Evolutionary conservation across 805 yeast genomes (phyloP).

Genomic region (Yamadazyma laniorum): DNA sequence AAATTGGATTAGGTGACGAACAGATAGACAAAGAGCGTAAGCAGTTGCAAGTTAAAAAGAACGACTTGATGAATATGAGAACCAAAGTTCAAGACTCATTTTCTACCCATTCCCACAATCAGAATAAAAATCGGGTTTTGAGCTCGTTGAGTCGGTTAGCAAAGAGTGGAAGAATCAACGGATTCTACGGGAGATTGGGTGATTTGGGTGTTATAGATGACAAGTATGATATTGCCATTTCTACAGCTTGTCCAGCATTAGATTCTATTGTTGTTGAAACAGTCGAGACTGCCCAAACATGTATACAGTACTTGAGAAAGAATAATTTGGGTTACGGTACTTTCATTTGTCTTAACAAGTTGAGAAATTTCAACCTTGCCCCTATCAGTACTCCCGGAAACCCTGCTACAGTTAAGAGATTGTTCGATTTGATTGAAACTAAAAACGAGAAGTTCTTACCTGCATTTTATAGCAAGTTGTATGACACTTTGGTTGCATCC

Average conservation of each 20-base stretch:
- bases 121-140: conserved; percentile 73
- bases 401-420: conserved; percentile 64
- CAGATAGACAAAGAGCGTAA: conserved; percentile 52
- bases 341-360: conserved; percentile 75
- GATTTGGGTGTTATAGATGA: conserved; percentile 90
- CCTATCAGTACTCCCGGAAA: conserved; percentile 66
- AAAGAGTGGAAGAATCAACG: conserved; percentile 77
- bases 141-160: conserved; percentile 65
- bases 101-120: conserved; percentile 51
- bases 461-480: conserved; percentile 85
- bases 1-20: conserved; percentile 55
- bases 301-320: conserved; percentile 77
- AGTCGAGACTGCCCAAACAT: conserved; percentile 56
- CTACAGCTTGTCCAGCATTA: conserved; percentile 89
- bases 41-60: conserved; percentile 53
- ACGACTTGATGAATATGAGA: conserved; percentile 51
- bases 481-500: conserved; percentile 83
- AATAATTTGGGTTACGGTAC: conserved; percentile 86
- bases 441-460: conserved; percentile 67
- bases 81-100: conserved; percentile 68
- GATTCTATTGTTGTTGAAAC: conserved; percentile 92
- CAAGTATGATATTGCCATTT: conserved; percentile 85
- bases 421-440: conserved; percentile 79
- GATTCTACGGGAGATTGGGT: conserved; percentile 89
- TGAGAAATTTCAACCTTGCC: conserved; percentile 58